Conservation (phyloP, 306 rosid species). For the Styphnolobium japonicum region DNA sequence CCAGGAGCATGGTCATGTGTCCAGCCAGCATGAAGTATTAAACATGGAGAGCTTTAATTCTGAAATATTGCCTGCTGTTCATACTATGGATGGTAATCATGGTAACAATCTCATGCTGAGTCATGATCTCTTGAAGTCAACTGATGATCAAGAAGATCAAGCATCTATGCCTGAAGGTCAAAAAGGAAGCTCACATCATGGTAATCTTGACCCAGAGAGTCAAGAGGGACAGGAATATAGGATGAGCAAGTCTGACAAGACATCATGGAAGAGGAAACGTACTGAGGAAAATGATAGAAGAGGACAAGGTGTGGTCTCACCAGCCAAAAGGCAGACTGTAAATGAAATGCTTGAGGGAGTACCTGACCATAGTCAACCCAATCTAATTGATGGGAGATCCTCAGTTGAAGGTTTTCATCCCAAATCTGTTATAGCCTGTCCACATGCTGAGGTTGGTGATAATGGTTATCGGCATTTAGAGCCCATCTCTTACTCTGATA, state of each 20-base stretch:
- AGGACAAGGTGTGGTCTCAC: slow-evolving; percentile 14
- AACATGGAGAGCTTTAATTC: slow-evolving; percentile 8
- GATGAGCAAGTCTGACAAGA: slow-evolving; percentile 24
- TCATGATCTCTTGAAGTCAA: not conserved
- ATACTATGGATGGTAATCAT: not conserved
- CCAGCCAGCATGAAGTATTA: slow-evolving; percentile 13
- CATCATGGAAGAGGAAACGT: slow-evolving; percentile 29
- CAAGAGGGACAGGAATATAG: not conserved
- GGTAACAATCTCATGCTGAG: not conserved
- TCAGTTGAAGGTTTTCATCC: slow-evolving; percentile 12
- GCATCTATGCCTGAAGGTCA: not conserved
- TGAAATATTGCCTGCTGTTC: not conserved
- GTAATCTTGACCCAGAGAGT: slow-evolving; percentile 23
- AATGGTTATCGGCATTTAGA: not conserved
- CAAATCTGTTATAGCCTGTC: not conserved
- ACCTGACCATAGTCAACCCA: slow-evolving; percentile 19
- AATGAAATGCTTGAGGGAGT: not conserved
- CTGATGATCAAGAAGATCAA: slow-evolving; percentile 15
- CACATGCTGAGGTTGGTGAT: slow-evolving; percentile 17
- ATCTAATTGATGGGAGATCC: slow-evolving; percentile 8
- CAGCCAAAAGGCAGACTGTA: slow-evolving; percentile 27
- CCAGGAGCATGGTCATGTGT: slow-evolving; percentile 35
- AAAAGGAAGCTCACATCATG: slow-evolving; percentile 9
- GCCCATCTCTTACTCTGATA: slow-evolving; percentile 5
- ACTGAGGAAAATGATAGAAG: slow-evolving; percentile 6